phyloP scores from a whole-genome alignment of 2,329 filamentous ascomycete genomes.

The Ophiobolus disseminans region DNA sequence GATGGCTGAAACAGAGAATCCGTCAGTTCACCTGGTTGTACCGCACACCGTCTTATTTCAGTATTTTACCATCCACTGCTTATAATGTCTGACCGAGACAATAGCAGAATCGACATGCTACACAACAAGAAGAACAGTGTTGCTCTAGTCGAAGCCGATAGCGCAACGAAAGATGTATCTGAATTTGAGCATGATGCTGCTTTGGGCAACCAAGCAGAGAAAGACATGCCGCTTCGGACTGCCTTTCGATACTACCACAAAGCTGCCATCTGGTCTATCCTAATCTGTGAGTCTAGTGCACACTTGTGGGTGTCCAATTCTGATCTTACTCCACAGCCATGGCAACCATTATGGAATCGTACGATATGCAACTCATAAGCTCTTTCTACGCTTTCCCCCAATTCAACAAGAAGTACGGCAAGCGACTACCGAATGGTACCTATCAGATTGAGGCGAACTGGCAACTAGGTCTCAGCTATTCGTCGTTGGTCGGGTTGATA shows the following conservation, averaged over 20 bases:
- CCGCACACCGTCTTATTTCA: too few relatives aligned
- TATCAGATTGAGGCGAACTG: slow-evolving; percentile 48
- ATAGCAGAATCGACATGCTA: neutral
- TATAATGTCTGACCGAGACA: too few relatives aligned
- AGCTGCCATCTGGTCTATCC: slow-evolving; percentile 77
- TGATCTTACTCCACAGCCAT: slow-evolving; percentile 61
- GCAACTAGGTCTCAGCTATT: slow-evolving; percentile 39
- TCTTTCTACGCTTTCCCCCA: slow-evolving; percentile 67
- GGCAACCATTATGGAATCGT: slow-evolving; percentile 86
- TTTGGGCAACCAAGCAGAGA: slow-evolving; percentile 8
- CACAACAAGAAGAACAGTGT: neutral
- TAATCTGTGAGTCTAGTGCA: slow-evolving; percentile 63
- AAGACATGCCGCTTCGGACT: slow-evolving; percentile 59
- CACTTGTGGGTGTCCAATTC: neutral
- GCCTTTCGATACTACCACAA: slow-evolving; percentile 81
- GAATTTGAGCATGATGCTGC: slow-evolving; percentile 5
- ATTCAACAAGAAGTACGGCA: slow-evolving; percentile 50
- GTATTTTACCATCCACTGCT: too few relatives aligned
- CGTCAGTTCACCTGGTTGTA: too few relatives aligned
- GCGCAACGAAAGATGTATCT: neutral
- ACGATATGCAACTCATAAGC: slow-evolving; percentile 77
- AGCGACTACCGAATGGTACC: slow-evolving; percentile 35
- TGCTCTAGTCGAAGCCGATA: neutral
- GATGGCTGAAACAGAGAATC: too few relatives aligned
- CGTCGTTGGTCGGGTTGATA: slow-evolving; percentile 26